Evolutionary conservation across 257 asterid species (phyloP).

Genomic region (Datura wrightii): DNA sequence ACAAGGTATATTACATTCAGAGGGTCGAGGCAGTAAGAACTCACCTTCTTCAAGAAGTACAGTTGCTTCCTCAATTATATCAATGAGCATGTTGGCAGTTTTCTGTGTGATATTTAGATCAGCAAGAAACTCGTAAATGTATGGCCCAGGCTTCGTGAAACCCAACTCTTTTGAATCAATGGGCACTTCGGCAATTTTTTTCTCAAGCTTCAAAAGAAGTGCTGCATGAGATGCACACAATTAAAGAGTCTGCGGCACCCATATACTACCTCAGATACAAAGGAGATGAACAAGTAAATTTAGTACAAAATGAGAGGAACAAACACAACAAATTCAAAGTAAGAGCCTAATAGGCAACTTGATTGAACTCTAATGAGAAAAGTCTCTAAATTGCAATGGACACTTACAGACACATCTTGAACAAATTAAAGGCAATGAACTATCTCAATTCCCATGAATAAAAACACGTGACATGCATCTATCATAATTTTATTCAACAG

Average conservation of each 20-base stretch:
- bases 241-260: not conserved
- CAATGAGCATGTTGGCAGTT: constrained; percentile 76
- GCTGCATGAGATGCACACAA: constrained; percentile 66
- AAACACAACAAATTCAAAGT: constrained; percentile 15
- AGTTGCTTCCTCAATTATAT: constrained; percentile 77
- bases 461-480: not conserved
- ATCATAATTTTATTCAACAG: constrained; percentile 9
- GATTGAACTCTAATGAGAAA: constrained; percentile 2
- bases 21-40: constrained; percentile 36
- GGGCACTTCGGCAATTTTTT: constrained; percentile 80
- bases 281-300: constrained; percentile 21
- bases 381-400: not conserved
- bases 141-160: constrained; percentile 90
- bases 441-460: constrained; percentile 22
- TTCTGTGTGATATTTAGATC: constrained; percentile 73
- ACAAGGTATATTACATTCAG: constrained; percentile 33
- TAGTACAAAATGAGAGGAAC: constrained; percentile 6
- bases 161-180: constrained; percentile 88
- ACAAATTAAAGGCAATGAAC: constrained; percentile 18
- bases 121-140: constrained; percentile 88
- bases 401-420: not conserved
- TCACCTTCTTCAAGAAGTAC: constrained; percentile 94
- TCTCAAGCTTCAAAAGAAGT: constrained; percentile 92
- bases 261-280: not conserved
- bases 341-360: not conserved